Evolutionary conservation across 2,329 filamentous ascomycete genomes (phyloP), one percentile per base, ranked within the genome.

Genomic region (Botrytis squamosa): DNA sequence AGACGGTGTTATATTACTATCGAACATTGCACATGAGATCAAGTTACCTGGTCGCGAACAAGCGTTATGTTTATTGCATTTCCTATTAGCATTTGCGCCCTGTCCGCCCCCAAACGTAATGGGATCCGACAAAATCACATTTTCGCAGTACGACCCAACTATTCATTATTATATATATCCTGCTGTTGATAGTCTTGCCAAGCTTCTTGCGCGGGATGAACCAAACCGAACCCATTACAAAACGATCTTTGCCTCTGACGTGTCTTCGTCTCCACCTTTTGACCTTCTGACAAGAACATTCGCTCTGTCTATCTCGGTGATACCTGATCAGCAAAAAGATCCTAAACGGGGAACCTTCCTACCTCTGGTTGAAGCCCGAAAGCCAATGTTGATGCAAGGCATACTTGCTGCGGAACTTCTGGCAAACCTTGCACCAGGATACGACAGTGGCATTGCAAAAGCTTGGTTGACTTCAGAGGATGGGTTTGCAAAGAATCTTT

Each of bases 341-440:
- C 86, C 87, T 25, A 89, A 90, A 55, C 87, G 88, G 25, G 86
- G 88, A 3, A 87, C 88, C 74, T 82, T 91, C 40, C 83, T 92
- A 0, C 88, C 90, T 0, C 87, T 94, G 8, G 88, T 96, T 8
- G 94, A 98, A 81, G 90, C 89, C 6, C 90, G 96, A 73, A 97
- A 97, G 82, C 92, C 96, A 0, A 91, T 94, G 79, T 84, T 99
- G 18, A 96, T 97, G 88, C 96, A 99, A 83, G 95, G 94, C 1
- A 89, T 98, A 78, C 86, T 98, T 9, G 93, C 94, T 1, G 95
- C 94, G 0, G 95, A 98, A 77, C 97, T 98, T 70, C 84, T 98
- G 4, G 90, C 94, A 0, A 91, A 91, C 16, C 85, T 98, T 20
- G 89, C 90, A 4, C 91, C 91, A 3, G 88, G 88, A 7, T 86